A percentile compares a stretch with the other conserved stretches of the same genome.
Evolutionary conservation across 2,329 filamentous ascomycete species (phyloP).

Genomic region (Blastomyces silverae): DNA sequence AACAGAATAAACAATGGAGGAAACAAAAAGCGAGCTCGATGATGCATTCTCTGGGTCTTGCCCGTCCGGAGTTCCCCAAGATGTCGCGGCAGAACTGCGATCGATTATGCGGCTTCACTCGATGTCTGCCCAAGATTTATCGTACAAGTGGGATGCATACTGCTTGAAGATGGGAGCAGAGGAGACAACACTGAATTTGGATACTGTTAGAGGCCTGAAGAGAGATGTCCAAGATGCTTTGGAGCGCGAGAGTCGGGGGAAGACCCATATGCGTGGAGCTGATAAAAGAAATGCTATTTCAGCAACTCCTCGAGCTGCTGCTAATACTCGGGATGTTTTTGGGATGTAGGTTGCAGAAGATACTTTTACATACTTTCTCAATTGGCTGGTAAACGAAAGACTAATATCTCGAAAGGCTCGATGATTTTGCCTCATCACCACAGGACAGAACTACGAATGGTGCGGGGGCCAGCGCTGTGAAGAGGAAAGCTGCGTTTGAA

Average conservation of each 20-base stretch:
- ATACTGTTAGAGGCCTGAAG: conserved; percentile 70
- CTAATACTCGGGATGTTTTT: conserved; percentile 62
- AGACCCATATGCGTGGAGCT: conserved; percentile 55
- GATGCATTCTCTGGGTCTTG: conserved; percentile 53
- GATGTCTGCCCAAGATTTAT: conserved; percentile 76
- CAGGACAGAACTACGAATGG: conserved; percentile 30
- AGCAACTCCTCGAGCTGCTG: conserved; percentile 53
- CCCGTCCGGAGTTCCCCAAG: conserved; percentile 58
- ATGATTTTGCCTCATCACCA: conserved; percentile 59
- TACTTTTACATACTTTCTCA: background rate
- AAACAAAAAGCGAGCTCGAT: conserved; percentile 43
- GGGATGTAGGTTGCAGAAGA: conserved; percentile 55
- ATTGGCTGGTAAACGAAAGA: conserved; percentile 13
- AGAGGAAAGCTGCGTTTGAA: conserved; percentile 49
- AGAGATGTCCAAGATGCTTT: conserved; percentile 77
- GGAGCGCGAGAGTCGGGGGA: conserved; percentile 66
- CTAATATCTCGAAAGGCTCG: conserved; percentile 45
- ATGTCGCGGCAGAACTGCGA: conserved; percentile 72
- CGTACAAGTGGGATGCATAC: conserved; percentile 99
- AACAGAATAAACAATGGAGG: conserved; percentile 13
- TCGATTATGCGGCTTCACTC: conserved; percentile 81
- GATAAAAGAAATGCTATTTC: conserved; percentile 55
- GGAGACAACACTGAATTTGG: conserved; percentile 63
- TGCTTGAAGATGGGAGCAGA: conserved; percentile 88
- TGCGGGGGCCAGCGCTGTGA: conserved; percentile 43